Evolutionary conservation across 1,284 basidiomycete genomes (phyloP).

Genomic region (Psilocybe mexicana): DNA sequence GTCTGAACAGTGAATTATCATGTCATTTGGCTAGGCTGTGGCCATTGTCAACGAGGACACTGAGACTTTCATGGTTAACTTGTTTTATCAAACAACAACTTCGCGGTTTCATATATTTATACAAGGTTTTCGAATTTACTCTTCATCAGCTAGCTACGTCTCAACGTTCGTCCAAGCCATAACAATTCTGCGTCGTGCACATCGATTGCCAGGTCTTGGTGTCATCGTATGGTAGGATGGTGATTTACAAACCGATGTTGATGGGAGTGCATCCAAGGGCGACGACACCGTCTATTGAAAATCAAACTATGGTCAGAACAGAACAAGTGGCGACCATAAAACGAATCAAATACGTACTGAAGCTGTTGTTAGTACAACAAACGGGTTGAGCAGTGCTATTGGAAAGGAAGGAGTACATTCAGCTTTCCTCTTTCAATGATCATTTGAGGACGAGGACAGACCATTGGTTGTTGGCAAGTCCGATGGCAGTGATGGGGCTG

Average conservation of each 20-base stretch:
- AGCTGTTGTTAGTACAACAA: conserved; percentile 31
- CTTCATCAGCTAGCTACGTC: background rate
- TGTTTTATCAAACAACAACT: no score
- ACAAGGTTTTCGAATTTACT: no score
- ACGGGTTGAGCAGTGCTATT: conserved; percentile 29
- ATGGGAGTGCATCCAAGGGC: conserved; percentile 27
- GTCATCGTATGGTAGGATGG: background rate
- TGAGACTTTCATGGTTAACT: background rate
- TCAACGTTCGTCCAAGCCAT: no score
- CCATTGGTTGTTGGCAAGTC: conserved; percentile 13
- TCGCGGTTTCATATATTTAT: no score
- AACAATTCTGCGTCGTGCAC: no score
- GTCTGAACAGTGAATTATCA: background rate
- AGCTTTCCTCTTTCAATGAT: background rate
- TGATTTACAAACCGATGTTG: conserved; percentile 19
- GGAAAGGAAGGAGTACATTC: background rate
- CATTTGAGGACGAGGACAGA: background rate
- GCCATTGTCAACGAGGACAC: background rate
- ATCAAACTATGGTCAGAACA: background rate
- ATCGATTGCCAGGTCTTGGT: background rate
- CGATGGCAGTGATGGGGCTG: conserved; percentile 30
- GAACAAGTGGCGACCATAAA: background rate
- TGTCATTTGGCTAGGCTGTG: background rate
- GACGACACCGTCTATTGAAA: conserved; percentile 19
- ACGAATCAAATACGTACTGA: conserved; percentile 7